Percentiles rank a stretch among this genome's conserved stretches.
phyloP scores from a whole-genome alignment of 1,284 basidiomycete genomes.

The Sanghuangporus sanghuang region DNA sequence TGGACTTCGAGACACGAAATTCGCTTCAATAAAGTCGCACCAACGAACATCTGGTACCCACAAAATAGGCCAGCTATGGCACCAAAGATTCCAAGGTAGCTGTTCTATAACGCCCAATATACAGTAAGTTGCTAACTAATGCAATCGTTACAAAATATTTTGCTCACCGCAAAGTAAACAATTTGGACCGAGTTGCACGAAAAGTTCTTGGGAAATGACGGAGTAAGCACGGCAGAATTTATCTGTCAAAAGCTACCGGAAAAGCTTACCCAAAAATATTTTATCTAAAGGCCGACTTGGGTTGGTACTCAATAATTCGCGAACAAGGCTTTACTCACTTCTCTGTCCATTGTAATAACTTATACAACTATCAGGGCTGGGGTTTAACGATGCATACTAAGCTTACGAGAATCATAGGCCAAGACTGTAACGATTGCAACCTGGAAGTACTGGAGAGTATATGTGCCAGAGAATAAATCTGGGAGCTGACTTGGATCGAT shows the following conservation, averaged over 20 bases:
- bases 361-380: neutral
- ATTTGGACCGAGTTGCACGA: neutral
- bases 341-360: neutral
- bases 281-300: no score
- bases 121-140: neutral
- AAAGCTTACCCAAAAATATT: slow-evolving; percentile 4
- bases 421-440: neutral
- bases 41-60: neutral
- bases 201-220: neutral
- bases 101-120: neutral
- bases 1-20: neutral
- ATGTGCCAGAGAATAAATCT: no score
- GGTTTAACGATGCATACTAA: neutral
- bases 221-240: neutral
- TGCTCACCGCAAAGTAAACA: neutral
- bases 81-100: slow-evolving; percentile 2
- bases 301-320: no score
- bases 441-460: neutral
- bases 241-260: no score
- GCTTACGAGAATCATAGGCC: neutral
- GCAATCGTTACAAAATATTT: neutral
- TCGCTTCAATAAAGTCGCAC: neutral
- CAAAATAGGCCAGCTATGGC: neutral
- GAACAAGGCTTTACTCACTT: neutral
- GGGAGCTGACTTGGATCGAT: no score